Base-by-base conservation (phyloP, 768 basidiomycete genomes). In the Boletus fagicola region DNA sequence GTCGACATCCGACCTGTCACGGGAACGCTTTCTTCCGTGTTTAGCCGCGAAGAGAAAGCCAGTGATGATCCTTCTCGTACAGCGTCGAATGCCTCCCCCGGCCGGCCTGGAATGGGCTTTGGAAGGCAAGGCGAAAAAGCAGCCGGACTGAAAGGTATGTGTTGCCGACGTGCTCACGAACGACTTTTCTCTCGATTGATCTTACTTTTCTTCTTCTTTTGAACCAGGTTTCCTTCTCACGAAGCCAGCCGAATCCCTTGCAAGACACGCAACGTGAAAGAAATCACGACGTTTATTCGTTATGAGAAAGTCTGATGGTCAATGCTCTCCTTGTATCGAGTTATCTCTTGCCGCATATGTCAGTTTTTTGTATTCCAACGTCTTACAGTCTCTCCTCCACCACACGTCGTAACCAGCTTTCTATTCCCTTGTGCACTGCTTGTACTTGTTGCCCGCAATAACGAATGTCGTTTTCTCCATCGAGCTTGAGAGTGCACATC, bases 61-160 rank as follows among this genome's bases (percentile, higher is more conserved):
- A 38, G 33, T 5, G 49, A 30, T 8, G 43, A 54, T 44, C 20
- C 50, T 3, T 53, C 22, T 10, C 45, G 38, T 35, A 50, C 55
- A n/a, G n/a, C 51, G 39, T 64, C 59, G 48, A 62, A 51, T 16
- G 22, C 74, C 16, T 65, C 68, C 30, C 62, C 68, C 33, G 40
- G 57, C 55, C 78, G 76, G 67, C 70, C 72, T 53, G 83, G 84
- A 5, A 80, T 83, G 68, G 92, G 92, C 1, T 94, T 94, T 63
- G 92, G 92, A 18, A 78, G 83, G 50, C 89, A 91, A 67, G 91
- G 82, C 22, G 88, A 92, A 78, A 92, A 88, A 74, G 79, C 79
- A 40, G 90, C 90, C 5, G 86, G 79, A 4, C 75, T 87, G 49
- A 82, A 80, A 65, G 90, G 90, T 72, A 51, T 22, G 59, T 63